Evolutionary conservation across 2,329 filamentous ascomycete species (phyloP).

Genomic region (Oidium heveae): DNA sequence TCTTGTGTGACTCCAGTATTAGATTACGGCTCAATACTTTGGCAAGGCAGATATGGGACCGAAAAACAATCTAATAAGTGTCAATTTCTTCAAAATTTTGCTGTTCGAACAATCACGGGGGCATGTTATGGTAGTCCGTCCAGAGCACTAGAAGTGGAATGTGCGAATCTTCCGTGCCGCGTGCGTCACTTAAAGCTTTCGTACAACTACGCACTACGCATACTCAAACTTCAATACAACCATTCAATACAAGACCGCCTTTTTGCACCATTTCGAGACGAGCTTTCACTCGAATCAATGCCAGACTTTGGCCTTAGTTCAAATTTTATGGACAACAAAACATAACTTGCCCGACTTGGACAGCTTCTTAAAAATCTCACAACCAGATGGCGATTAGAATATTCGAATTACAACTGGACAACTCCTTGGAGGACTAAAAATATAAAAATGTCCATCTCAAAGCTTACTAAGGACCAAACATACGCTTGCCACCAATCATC

Average conservation of each 20-base stretch:
- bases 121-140: neutral
- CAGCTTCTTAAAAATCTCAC: neutral
- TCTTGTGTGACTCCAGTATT: neutral
- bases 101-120: neutral
- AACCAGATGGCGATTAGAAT: neutral
- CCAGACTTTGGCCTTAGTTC: neutral
- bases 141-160: neutral
- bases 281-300: neutral
- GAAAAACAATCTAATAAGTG: neutral
- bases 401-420: neutral
- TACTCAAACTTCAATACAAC: neutral
- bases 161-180: neutral
- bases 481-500: neutral
- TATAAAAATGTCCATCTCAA: neutral
- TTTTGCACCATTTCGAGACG: neutral
- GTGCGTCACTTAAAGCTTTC: neutral
- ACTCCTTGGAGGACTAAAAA: neutral
- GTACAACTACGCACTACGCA: neutral
- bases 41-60: neutral
- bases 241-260: neutral
- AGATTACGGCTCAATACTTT: neutral
- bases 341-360: neutral
- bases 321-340: neutral
- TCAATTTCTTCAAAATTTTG: neutral
- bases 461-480: neutral